Percentiles rank a stretch among this genome's conserved stretches.
Conservation (phyloP, 2,329 filamentous ascomycete species). For the Ophiostoma ips region DNA sequence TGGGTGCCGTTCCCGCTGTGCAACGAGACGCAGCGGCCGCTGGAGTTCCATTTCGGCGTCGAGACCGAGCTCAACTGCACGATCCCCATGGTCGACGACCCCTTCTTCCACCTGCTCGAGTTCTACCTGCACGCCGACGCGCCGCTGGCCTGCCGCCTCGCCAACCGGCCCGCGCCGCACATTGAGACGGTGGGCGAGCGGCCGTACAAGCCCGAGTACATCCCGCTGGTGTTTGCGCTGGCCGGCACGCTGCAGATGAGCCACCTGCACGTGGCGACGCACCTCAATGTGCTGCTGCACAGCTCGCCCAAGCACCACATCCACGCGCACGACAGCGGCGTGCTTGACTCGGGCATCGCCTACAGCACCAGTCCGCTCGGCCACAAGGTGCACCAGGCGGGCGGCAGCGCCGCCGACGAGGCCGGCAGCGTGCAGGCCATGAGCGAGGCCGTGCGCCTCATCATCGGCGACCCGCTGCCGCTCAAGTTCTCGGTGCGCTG, state of each 20-base stretch:
- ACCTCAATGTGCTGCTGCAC: constrained; percentile 81
- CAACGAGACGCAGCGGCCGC: constrained; percentile 70
- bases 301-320: constrained; percentile 47
- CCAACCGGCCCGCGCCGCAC: constrained; percentile 53
- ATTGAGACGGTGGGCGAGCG: constrained; percentile 40
- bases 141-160: constrained; percentile 79
- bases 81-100: constrained; percentile 59
- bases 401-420: constrained; percentile 1
- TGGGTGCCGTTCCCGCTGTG: constrained; percentile 86
- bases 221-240: constrained; percentile 77
- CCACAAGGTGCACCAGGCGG: constrained; percentile 26
- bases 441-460: constrained; percentile 42
- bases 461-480: constrained; percentile 77
- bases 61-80: constrained; percentile 76
- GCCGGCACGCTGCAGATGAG: constrained; percentile 78
- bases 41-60: constrained; percentile 76
- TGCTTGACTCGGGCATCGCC: constrained; percentile 73
- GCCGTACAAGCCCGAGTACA: constrained; percentile 44
- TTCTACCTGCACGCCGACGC: constrained; percentile 98
- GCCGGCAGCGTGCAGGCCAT: not conserved
- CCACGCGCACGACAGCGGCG: constrained; percentile 55
- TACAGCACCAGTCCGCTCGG: constrained; percentile 68
- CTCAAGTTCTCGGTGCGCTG: constrained; percentile 71
- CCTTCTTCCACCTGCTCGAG: constrained; percentile 79
- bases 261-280: constrained; percentile 81